These are phyloP conservation scores for Mycogone perniciosa DNA, from an alignment of 2,329 filamentous ascomycete species.

Conservation along the genomic window DNA sequence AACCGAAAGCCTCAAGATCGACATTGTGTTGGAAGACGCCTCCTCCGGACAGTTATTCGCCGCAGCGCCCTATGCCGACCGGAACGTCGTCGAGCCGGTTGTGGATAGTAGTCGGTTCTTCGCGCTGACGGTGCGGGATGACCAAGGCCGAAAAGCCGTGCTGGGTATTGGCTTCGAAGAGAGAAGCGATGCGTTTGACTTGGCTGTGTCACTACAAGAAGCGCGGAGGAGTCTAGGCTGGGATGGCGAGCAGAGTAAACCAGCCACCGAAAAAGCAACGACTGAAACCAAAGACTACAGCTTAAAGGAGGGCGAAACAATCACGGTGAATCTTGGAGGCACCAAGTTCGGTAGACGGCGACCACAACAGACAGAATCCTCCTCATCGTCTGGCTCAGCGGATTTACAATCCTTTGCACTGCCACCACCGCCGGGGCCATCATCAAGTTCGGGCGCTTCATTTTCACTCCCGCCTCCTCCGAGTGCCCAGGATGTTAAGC, in stretches of 20 bases:
- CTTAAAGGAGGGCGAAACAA: constrained; percentile 84
- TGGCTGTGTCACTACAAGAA: constrained; percentile 73
- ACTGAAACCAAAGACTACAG: constrained; percentile 61
- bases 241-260: constrained; percentile 34
- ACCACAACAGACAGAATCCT: constrained; percentile 21
- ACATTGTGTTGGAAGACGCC: constrained; percentile 74
- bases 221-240: constrained; percentile 63
- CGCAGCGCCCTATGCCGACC: constrained; percentile 67
- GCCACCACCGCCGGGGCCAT: constrained; percentile 55
- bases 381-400: constrained; percentile 19
- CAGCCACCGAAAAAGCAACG: constrained; percentile 30
- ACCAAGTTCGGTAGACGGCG: constrained; percentile 46
- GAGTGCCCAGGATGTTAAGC: constrained; percentile 53
- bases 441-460: constrained; percentile 28
- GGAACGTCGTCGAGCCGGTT: constrained; percentile 65
- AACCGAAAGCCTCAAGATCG: constrained; percentile 53
- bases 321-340: constrained; percentile 68
- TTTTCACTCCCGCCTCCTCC: constrained; percentile 62
- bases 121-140: constrained; percentile 71
- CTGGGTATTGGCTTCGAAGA: constrained; percentile 86
- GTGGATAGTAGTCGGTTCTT: constrained; percentile 80
- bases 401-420: constrained; percentile 60
- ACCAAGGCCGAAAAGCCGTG: constrained; percentile 66
- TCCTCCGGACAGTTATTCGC: constrained; percentile 71
- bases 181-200: constrained; percentile 78